Evolutionary conservation across 2,329 filamentous ascomycete species (phyloP), one percentile per base, ranked within the genome.

Genomic region (Colletotrichum sp.): DNA sequence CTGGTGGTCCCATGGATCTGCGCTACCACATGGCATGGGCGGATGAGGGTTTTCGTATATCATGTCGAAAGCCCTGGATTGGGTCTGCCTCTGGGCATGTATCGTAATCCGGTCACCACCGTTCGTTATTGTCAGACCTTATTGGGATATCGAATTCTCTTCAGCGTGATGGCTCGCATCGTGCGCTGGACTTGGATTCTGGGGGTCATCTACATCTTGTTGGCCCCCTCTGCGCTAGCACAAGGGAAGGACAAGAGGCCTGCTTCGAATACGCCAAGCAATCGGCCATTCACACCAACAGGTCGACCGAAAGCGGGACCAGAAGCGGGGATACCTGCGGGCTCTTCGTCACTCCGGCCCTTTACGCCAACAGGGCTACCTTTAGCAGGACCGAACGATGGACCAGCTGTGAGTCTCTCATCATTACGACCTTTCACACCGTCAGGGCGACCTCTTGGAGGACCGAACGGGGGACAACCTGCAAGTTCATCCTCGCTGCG

Each of bases 11-110:
- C 44, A 57, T 73, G 44, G 49, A 55, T 69, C 65, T 57, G 24
- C 28, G 57, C 16, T 65, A 15, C 49, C 34, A 28, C n/a, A 16
- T 49, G 36, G n/a, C 15, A 18, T n/a, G 65, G 28, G 49, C 16
- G 16, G 24, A 39, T 24, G 16, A 36, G 52, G 16, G n/a, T 59
- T 8, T 39, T 28, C 65, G 71, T 76, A 74, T 69, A 76, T 76
- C 39, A 24, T 26, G 24, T 30, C 15, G 26, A 62, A 30, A 62
- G 30, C 7, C 49, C n/a, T 32, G 13, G n/a, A 21, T 6, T 32
- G 9, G 26, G 7, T 0, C 18, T 8, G n/a, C 12, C 4, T 5
- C 8, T n/a, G 6, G 10, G 6, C 10, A 21, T 8, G 44, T 1
- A 5, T 21, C 44, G 44, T 13, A 21, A 21, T 3, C 44, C 2